These are phyloP conservation scores for Sclerotinia minor DNA, from an alignment of 2,329 filamentous ascomycete genomes.

Conservation along the genomic window DNA sequence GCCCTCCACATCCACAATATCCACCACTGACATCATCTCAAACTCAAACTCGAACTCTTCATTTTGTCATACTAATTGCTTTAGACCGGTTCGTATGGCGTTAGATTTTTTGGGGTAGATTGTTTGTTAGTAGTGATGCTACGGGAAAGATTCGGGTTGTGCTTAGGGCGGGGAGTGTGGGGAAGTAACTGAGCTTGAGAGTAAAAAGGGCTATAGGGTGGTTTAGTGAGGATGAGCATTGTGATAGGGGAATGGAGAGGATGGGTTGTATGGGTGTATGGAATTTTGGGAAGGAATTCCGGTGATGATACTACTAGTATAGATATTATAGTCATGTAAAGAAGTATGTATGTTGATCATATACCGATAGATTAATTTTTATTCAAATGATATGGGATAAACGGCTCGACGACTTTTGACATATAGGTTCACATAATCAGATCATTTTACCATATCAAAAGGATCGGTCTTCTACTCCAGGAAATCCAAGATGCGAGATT, in stretches of 20 bases:
- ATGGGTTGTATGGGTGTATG: too few species aligned
- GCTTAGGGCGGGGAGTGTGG: constrained; percentile 28
- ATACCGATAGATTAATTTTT: rapidly evolving
- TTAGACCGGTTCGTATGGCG: constrained; percentile 62
- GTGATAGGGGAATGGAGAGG: not conserved
- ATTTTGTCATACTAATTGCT: constrained; percentile 57
- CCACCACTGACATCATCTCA: constrained; percentile 54
- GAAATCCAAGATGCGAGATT: too few species aligned
- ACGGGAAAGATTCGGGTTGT: constrained; percentile 67
- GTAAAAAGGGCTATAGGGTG: not conserved
- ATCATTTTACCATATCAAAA: too few species aligned
- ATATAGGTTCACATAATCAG: too few species aligned
- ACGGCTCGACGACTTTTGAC: not conserved
- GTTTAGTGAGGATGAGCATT: too few species aligned
- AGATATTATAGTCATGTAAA: too few species aligned
- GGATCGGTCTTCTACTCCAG: too few species aligned
- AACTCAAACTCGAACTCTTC: constrained; percentile 55
- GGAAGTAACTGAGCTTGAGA: too few species aligned
- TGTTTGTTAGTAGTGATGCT: constrained; percentile 37
- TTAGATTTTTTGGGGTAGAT: constrained; percentile 43
- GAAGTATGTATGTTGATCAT: too few species aligned
- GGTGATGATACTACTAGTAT: not conserved
- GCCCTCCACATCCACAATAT: constrained; percentile 47
- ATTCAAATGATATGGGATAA: not conserved
- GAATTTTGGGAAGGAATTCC: too few species aligned